Base-by-base conservation (phyloP, 345 rosid genomes). In the Mercurialis annua region DNA sequence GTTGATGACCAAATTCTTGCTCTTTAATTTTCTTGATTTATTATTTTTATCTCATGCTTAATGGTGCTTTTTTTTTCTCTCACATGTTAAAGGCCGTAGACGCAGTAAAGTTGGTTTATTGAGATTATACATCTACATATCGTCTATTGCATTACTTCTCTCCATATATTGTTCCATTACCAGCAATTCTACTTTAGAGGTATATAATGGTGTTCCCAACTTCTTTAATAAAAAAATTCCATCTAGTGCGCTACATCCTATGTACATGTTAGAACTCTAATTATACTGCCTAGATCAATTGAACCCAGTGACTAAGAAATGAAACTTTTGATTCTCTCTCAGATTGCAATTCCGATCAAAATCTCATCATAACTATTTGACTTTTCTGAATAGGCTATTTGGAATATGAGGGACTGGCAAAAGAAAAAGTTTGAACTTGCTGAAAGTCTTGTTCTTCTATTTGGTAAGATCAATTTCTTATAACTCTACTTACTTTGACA, bases 101-200 rank as follows among this genome's bases (percentile, higher is more conserved):
- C 77, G 84, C 34, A 90, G 88, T 76, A 71, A 76, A 70, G 75
- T 57, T 15, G 75, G 78, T 62, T 68, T 82, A 26, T 80, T 90
- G 80, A 84, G 76, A 62, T 57, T 82, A 54, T 87, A 74, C 56
- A 59, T 83, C 30, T 69, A 73, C 55, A 71, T 67, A 16, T 84
- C 88, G 16, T 75, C 86, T 30, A 7, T 78, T 16, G 80, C 71
- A 10, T 17, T 68, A 53, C 66, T 86, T 38, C 36, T 80, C 30
- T 80, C 84, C 0, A 43, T 84, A 21, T 76, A 76, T 63, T 71
- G 68, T 66, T 76, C 86, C 52, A 42, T 68, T 67, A 64, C 33
- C 76, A 78, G 74, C 69, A 68, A 80, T 54, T 77, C 77, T 43
- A 73, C 57, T 27, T 72, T 82, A 53, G 78, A 78, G 87, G 93